A percentile compares a stretch with the other conserved stretches of the same genome.
Evolutionary conservation across 1,284 basidiomycete genomes (phyloP).

Genomic region (Boletus hoseneyae): DNA sequence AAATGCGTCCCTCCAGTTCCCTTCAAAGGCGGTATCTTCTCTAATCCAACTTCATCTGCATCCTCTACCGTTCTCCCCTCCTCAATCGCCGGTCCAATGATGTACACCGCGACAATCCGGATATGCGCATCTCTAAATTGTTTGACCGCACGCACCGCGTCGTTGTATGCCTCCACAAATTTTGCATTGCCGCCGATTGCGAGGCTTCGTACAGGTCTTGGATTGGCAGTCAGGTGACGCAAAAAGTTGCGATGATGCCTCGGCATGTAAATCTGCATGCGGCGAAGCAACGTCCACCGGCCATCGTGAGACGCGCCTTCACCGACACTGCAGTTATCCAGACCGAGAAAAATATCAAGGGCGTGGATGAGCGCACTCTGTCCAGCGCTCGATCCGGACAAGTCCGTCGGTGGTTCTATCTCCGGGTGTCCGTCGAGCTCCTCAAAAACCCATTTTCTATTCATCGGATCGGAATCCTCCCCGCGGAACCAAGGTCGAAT

Average conservation of each 20-base stretch:
- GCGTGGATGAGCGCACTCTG: slow-evolving; percentile 89
- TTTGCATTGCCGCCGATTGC: slow-evolving; percentile 25
- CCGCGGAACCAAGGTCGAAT: slow-evolving; percentile 95
- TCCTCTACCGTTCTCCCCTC: slow-evolving; percentile 20
- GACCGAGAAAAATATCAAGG: slow-evolving; percentile 85
- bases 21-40: slow-evolving; percentile 40
- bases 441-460: slow-evolving; percentile 77
- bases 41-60: slow-evolving; percentile 17
- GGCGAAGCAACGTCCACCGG: slow-evolving; percentile 57
- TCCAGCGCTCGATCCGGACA: slow-evolving; percentile 87
- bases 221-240: slow-evolving; percentile 68
- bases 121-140: slow-evolving; percentile 86
- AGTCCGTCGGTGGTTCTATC: slow-evolving; percentile 52
- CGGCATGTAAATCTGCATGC: slow-evolving; percentile 92
- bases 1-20: slow-evolving; percentile 89
- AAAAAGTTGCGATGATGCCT: slow-evolving; percentile 90
- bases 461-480: slow-evolving; percentile 62
- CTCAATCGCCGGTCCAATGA: slow-evolving; percentile 64
- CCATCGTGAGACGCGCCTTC: slow-evolving; percentile 6
- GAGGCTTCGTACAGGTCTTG: slow-evolving; percentile 49
- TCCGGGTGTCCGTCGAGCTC: slow-evolving; percentile 60
- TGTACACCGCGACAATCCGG: slow-evolving; percentile 82
- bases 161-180: slow-evolving; percentile 69
- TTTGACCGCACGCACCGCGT: slow-evolving; percentile 71
- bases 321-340: slow-evolving; percentile 52